Conservation (phyloP, 1,284 basidiomycete genomes). For the Ceratobasidium sp. region DNA sequence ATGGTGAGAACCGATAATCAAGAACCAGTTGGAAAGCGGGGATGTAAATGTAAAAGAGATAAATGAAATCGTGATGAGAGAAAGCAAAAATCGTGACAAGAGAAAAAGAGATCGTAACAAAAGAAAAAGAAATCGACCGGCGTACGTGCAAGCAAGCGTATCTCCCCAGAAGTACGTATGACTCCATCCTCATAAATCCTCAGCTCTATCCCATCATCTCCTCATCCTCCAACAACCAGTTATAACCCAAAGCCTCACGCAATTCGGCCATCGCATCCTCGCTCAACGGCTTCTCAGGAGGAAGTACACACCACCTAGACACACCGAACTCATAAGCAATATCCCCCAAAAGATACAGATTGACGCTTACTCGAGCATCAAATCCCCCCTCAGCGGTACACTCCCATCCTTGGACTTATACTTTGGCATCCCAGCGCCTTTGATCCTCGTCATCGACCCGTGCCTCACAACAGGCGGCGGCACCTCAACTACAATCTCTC, state of each 20-base stretch:
- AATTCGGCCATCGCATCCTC: slow-evolving; percentile 29
- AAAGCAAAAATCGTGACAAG: no score
- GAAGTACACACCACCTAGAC: slow-evolving; percentile 33
- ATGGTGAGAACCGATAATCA: no score
- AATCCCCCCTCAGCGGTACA: slow-evolving; percentile 43
- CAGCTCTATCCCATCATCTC: background rate
- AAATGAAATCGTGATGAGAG: no score
- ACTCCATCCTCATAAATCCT: no score
- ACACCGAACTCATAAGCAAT: background rate
- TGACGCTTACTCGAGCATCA: slow-evolving; percentile 43
- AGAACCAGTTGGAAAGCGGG: no score
- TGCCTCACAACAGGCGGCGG: slow-evolving; percentile 41
- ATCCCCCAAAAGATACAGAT: background rate
- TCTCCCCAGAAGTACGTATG: no score
- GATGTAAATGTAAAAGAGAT: no score
- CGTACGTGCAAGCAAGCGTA: no score
- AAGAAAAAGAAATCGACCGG: no score
- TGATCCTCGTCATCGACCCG: slow-evolving; percentile 45
- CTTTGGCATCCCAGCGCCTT: slow-evolving; percentile 44
- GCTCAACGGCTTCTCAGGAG: slow-evolving; percentile 20
- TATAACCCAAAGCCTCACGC: slow-evolving; percentile 10
- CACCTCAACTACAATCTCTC: slow-evolving; percentile 41
- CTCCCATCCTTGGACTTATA: slow-evolving; percentile 43
- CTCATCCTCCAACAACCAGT: slow-evolving; percentile 22
- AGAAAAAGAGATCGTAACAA: no score